phyloP scores from a whole-genome alignment of 2,329 filamentous ascomycete genomes.

The Shiraia sp. region DNA sequence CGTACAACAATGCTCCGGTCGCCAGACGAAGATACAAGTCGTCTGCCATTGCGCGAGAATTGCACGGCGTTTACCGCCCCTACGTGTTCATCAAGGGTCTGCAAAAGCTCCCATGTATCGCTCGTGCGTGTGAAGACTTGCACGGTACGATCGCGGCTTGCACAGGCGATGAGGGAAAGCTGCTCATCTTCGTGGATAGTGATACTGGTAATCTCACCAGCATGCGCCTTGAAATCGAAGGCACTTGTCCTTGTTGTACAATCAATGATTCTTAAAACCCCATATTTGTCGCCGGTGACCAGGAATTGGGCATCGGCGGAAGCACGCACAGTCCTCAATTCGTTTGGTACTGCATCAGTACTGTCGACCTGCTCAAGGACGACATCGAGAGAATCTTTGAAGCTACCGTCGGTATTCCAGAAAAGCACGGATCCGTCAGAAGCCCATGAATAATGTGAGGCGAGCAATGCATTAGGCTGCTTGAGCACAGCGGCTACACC shows the following conservation, averaged over 20 bases:
- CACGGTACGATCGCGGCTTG: conserved; percentile 79
- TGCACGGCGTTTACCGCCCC: conserved; percentile 80
- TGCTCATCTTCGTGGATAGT: conserved; percentile 69
- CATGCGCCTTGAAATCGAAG: conserved; percentile 81
- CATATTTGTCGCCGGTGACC: conserved; percentile 82
- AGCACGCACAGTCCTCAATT: conserved; percentile 61
- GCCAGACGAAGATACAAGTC: conserved; percentile 77
- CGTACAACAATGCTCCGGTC: conserved; percentile 86
- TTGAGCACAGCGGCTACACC: conserved; percentile 70
- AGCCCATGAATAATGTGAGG: conserved; percentile 89
- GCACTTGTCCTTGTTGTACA: conserved; percentile 63
- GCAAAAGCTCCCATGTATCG: conserved; percentile 73
- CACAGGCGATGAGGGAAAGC: conserved; percentile 74
- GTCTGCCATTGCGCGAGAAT: conserved; percentile 71
- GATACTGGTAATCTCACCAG: conserved; percentile 81
- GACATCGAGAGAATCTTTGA: conserved; percentile 66
- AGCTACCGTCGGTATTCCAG: conserved; percentile 76
- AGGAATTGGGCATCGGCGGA: conserved; percentile 68
- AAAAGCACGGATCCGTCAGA: conserved; percentile 77
- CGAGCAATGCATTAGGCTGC: conserved; percentile 62
- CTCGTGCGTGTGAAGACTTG: conserved; percentile 75
- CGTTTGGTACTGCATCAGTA: conserved; percentile 57
- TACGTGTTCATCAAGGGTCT: conserved; percentile 90
- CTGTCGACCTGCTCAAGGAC: conserved; percentile 66
- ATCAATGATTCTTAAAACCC: conserved; percentile 75